These are phyloP conservation scores for Exophiala oligosperma DNA, from an alignment of 2,329 filamentous ascomycete genomes.

Conservation along the genomic window DNA sequence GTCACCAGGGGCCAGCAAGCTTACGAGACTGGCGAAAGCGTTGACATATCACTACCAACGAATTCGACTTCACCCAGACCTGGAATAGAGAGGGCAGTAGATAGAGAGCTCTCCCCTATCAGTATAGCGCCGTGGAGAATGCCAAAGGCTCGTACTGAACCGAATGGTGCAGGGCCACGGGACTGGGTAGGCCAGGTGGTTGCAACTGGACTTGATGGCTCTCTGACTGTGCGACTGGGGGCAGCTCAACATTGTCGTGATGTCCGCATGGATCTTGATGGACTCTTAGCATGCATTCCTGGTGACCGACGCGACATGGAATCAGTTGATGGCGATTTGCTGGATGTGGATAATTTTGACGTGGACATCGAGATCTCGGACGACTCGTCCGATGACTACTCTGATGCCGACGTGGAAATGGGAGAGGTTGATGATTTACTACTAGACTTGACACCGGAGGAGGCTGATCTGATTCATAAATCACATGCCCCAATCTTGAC, in stretches of 20 bases:
- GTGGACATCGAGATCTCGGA: slow-evolving; percentile 26
- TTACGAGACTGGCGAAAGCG: neutral
- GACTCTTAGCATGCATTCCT: slow-evolving; percentile 46
- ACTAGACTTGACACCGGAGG: too few species aligned
- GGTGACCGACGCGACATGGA: slow-evolving; percentile 34
- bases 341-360: slow-evolving; percentile 30
- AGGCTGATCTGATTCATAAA: too few species aligned
- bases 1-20: slow-evolving; percentile 17
- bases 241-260: slow-evolving; percentile 51
- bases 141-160: too few species aligned
- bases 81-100: too few species aligned
- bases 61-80: too few species aligned
- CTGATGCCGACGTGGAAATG: slow-evolving; percentile 39
- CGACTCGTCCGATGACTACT: slow-evolving; percentile 31
- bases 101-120: too few species aligned
- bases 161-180: too few species aligned
- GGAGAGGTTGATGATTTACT: slow-evolving; percentile 18
- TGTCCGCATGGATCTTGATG: slow-evolving; percentile 50
- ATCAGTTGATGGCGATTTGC: slow-evolving; percentile 36
- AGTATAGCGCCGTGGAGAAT: too few species aligned
- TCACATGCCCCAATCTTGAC: too few species aligned
- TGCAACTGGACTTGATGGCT: slow-evolving; percentile 54
- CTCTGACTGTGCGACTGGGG: slow-evolving; percentile 55
- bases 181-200: slow-evolving; percentile 61
- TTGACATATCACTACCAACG: neutral